Base-by-base conservation (phyloP, 257 asterid species). In the Echium plantagineum region DNA sequence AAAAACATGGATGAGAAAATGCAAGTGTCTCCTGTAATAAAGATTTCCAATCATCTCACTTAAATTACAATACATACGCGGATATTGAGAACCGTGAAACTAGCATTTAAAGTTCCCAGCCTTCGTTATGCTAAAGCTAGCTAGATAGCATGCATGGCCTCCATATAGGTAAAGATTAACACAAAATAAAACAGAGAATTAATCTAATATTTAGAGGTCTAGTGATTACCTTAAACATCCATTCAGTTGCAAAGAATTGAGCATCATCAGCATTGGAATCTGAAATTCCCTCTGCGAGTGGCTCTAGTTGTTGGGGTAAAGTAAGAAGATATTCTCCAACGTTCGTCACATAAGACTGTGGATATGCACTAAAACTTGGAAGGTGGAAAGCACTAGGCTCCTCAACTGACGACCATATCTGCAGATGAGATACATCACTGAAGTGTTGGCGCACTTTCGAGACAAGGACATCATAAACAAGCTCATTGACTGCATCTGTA, bases 271-370 rank as follows among this genome's bases (percentile, higher is more conserved):
- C 87, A 78, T 83, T 86, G 61, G 83, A 78, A 61, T 89, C 96
- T 55, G 96, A 80, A 62, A 89, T 86, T 59, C 95, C 93, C 67
- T 93, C 99, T 0, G 86, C 95, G 52, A 89, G 97, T 59, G 99
- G 99, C 80, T 93, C 97, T 69, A 93, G 65, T 76, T 93, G 97
- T 69, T 93, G 99, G 73, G 99, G 97, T 62, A 89, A 73, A 22
- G 97, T 93, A 30, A 93, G 99, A 65, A 93, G 99, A 86, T 93
- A 93, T 66, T 93, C 99, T 19, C 95, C 96, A 26, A 89, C 97
- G 58, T 81, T 83, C 59, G 85, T 93, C 63, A 89, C 97, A 65
- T 83, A 84, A 31, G 97, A 68, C 80, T 93, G 97, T 60, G 99
- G 97, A 64, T 89, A 86, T 54, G 97, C 83, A 58, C 96, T 89